These are phyloP conservation scores for Cladophialophora bantiana DNA, from an alignment of 2,329 filamentous ascomycete genomes.

Conservation along the genomic window DNA sequence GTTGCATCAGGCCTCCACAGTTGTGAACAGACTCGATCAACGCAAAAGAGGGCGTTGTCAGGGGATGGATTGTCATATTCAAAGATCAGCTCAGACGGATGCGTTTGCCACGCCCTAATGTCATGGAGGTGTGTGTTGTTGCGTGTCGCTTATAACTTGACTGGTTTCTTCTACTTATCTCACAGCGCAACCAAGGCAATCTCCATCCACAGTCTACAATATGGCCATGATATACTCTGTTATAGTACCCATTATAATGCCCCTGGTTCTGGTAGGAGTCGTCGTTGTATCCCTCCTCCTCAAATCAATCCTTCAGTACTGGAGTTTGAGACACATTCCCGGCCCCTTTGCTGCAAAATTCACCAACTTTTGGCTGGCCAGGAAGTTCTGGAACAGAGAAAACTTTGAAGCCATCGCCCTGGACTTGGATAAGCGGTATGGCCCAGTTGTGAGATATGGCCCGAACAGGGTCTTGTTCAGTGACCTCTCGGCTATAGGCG, in stretches of 20 bases:
- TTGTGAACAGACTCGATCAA: background rate
- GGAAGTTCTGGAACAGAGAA: slow-evolving; percentile 16
- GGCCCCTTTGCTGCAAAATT: slow-evolving; percentile 72
- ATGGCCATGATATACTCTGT: slow-evolving; percentile 3
- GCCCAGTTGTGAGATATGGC: slow-evolving; percentile 28
- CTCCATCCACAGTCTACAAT: background rate
- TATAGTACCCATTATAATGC: background rate
- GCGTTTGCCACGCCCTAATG: no score
- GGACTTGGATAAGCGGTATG: slow-evolving; percentile 25
- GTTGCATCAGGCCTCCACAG: background rate
- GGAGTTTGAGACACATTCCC: slow-evolving; percentile 50
- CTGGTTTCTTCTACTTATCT: background rate
- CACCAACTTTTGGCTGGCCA: slow-evolving; percentile 78
- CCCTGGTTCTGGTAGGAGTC: slow-evolving; percentile 2
- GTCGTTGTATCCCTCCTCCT: slow-evolving; percentile 1
- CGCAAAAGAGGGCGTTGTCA: background rate
- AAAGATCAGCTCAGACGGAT: no score
- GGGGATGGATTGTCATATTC: background rate
- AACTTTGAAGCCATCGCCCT: slow-evolving; percentile 14
- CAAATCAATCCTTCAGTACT: slow-evolving; percentile 6
- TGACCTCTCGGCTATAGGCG: slow-evolving; percentile 20
- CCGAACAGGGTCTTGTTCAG: slow-evolving; percentile 30
- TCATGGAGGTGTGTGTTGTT: no score
- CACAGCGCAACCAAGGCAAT: background rate
- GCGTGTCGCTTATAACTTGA: no score